Conservation (phyloP, 345 rosid species). For the Linum lewisii region DNA sequence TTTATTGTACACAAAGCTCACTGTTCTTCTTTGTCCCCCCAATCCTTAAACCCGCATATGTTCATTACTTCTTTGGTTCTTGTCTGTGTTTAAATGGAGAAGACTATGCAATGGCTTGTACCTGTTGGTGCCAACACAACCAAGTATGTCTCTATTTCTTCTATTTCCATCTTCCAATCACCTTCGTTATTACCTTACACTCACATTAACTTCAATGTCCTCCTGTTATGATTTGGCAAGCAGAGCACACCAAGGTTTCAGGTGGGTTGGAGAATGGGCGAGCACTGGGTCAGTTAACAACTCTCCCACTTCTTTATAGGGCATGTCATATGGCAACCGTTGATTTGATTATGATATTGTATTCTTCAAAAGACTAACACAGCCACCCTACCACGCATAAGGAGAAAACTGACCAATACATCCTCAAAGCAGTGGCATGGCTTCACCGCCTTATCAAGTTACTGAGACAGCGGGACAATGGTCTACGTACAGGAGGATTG, state of each 20-base stretch:
- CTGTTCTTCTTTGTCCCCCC: slow-evolving; percentile 2
- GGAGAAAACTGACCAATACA: slow-evolving; percentile 45
- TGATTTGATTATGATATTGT: not conserved
- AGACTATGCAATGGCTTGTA: slow-evolving; percentile 74
- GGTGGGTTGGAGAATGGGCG: slow-evolving; percentile 99
- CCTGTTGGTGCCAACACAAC: slow-evolving; percentile 73
- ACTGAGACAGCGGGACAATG: slow-evolving; percentile 37
- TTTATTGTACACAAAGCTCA: not conserved
- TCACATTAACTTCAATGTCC: slow-evolving; percentile 8
- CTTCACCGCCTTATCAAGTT: slow-evolving; percentile 59
- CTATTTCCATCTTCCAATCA: no score
- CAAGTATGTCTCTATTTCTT: slow-evolving; percentile 35
- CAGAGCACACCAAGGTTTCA: slow-evolving; percentile 91
- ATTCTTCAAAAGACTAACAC: slow-evolving; percentile 6
- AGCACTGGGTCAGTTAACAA: slow-evolving; percentile 52
- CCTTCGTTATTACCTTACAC: not conserved
- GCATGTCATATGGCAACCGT: not conserved
- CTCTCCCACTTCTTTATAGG: not conserved
- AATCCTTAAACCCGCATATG: not conserved
- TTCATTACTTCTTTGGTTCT: slow-evolving; percentile 7
- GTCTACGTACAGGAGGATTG: slow-evolving; percentile 14
- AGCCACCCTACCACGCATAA: slow-evolving; percentile 48
- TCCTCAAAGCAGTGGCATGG: slow-evolving; percentile 70
- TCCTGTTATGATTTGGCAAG: slow-evolving; percentile 11
- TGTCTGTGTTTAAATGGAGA: slow-evolving; percentile 47